Evolutionary conservation across 2,329 filamentous ascomycete species (phyloP).

Genomic region (Fusarium siculi): DNA sequence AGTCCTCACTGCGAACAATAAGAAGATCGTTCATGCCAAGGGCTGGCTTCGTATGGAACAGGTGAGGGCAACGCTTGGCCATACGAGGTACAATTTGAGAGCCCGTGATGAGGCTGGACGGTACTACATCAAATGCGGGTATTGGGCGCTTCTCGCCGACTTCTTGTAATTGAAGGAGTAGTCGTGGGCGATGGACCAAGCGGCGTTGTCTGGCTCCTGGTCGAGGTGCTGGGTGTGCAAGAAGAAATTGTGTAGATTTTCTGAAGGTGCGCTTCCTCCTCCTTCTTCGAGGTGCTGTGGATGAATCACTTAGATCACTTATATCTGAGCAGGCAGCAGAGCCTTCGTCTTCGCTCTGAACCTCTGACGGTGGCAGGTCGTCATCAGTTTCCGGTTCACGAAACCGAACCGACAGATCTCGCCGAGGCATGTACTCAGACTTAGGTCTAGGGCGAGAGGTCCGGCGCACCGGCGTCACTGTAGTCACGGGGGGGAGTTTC

Average conservation of each 20-base stretch:
- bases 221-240: constrained; percentile 74
- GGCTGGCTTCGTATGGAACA: constrained; percentile 71
- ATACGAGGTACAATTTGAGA: constrained; percentile 68
- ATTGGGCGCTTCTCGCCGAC: constrained; percentile 70
- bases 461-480: constrained; percentile 31
- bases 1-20: constrained; percentile 76
- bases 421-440: constrained; percentile 53
- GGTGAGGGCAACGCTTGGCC: constrained; percentile 68
- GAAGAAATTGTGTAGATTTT: constrained; percentile 70
- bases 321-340: constrained; percentile 55
- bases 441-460: constrained; percentile 46
- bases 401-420: constrained; percentile 60
- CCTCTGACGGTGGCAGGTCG: constrained; percentile 32
- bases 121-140: constrained; percentile 79
- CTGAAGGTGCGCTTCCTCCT: constrained; percentile 59
- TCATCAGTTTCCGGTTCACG: constrained; percentile 50
- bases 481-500: constrained; percentile 23
- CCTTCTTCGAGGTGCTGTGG: constrained; percentile 51
- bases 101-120: constrained; percentile 68
- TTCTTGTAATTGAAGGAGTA: constrained; percentile 78
- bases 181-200: constrained; percentile 72
- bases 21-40: constrained; percentile 77
- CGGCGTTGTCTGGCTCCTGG: constrained; percentile 70
- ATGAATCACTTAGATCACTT: constrained; percentile 60
- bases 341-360: constrained; percentile 60